These are phyloP conservation scores for Inga leiocalycina DNA, from an alignment of 306 rosid species.

Conservation along the genomic window DNA sequence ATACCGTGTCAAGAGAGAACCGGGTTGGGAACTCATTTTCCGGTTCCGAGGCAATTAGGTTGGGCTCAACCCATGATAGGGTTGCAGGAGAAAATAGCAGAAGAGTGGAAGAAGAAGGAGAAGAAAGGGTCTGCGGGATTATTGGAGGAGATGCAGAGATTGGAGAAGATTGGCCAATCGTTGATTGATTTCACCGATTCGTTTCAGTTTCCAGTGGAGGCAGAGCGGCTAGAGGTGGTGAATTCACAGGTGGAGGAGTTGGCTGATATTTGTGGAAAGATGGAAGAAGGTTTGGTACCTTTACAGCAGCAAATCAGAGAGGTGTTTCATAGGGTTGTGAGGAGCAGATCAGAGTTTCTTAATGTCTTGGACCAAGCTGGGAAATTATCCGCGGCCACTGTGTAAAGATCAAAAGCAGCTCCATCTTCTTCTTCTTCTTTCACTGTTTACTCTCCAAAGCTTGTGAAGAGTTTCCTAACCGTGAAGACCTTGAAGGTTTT, in stretches of 20 bases:
- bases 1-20: constrained; percentile 88
- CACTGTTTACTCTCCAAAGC: background rate
- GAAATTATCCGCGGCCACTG: constrained; percentile 49
- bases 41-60: constrained; percentile 48
- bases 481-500: constrained; percentile 1
- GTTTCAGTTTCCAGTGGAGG: constrained; percentile 65
- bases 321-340: constrained; percentile 78
- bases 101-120: constrained; percentile 98
- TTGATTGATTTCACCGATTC: constrained; percentile 69
- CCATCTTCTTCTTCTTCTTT: background rate
- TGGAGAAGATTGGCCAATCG: constrained; percentile 68
- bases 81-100: constrained; percentile 81
- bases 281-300: constrained; percentile 91
- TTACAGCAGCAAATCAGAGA: constrained; percentile 88
- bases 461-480: background rate
- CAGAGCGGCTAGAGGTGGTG: constrained; percentile 59
- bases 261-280: constrained; percentile 65
- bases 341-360: constrained; percentile 86
- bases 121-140: constrained; percentile 75
- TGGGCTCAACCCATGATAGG: constrained; percentile 84
- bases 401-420: constrained; percentile 27
- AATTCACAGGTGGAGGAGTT: constrained; percentile 66
- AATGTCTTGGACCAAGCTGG: constrained; percentile 70
- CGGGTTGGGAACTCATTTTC: constrained; percentile 63
- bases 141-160: constrained; percentile 79